phyloP scores from a whole-genome alignment of 2,329 filamentous ascomycete species.

The Fonsecaea multimorphosa region DNA sequence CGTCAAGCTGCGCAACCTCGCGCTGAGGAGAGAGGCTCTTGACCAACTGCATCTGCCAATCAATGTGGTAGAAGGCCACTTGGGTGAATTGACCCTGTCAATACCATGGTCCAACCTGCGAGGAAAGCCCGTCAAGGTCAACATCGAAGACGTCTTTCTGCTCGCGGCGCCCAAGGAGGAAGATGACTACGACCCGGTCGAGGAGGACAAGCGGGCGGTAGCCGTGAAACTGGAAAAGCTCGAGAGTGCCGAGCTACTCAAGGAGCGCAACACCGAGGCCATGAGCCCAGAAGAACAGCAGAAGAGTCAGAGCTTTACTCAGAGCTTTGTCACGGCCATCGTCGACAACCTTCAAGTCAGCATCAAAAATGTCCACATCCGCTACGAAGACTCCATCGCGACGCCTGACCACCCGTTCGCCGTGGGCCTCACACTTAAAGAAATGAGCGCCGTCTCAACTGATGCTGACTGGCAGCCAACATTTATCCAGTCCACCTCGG shows the following conservation, averaged over 20 bases:
- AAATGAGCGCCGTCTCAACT: slow-evolving; percentile 96
- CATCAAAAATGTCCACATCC: slow-evolving; percentile 97
- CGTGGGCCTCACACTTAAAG: slow-evolving; percentile 86
- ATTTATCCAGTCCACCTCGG: slow-evolving; percentile 86
- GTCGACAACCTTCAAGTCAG: slow-evolving; percentile 98
- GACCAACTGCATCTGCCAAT: slow-evolving; percentile 96
- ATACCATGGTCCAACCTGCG: slow-evolving; percentile 98
- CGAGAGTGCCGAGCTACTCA: slow-evolving; percentile 91
- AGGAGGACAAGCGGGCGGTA: slow-evolving; percentile 85
- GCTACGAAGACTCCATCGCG: slow-evolving; percentile 97
- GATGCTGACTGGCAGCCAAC: slow-evolving; percentile 94
- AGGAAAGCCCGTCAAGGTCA: slow-evolving; percentile 90
- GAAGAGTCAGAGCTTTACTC: slow-evolving; percentile 96
- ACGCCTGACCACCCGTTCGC: slow-evolving; percentile 95
- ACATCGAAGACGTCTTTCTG: slow-evolving; percentile 96
- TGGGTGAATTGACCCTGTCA: slow-evolving; percentile 86
- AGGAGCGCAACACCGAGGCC: slow-evolving; percentile 89
- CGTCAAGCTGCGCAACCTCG: slow-evolving; percentile 90
- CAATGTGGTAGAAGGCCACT: slow-evolving; percentile 93
- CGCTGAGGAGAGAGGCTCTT: slow-evolving; percentile 90
- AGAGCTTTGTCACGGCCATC: slow-evolving; percentile 93
- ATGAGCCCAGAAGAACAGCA: slow-evolving; percentile 95
- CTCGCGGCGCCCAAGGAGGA: slow-evolving; percentile 95
- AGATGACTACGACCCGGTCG: slow-evolving; percentile 87
- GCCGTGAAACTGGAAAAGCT: slow-evolving; percentile 99